A percentile compares a stretch with the other conserved stretches of the same genome.
These are phyloP conservation scores for Hypoxylon lienhwacheense DNA, from an alignment of 495 filamentous ascomycete species.

Conservation along the genomic window DNA sequence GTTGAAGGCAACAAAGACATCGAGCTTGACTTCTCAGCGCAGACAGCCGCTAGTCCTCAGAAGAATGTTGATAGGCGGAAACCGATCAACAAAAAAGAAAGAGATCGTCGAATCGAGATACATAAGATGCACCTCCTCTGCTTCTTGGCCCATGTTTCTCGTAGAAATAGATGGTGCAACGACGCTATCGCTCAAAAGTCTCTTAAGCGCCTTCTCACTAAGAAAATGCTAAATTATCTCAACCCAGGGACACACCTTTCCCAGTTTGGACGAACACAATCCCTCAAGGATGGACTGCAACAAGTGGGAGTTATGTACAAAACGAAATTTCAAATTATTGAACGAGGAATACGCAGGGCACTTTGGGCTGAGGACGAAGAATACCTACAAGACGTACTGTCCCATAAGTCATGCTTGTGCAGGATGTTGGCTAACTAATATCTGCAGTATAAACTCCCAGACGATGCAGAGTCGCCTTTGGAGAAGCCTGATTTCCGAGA, in stretches of 20 bases:
- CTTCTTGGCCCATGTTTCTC: conserved; percentile 70
- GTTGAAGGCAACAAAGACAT: conserved; percentile 60
- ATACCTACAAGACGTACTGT: conserved; percentile 58
- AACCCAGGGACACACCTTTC: conserved; percentile 63
- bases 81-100: conserved; percentile 69
- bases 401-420: conserved; percentile 9
- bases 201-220: conserved; percentile 62
- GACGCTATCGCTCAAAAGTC: conserved; percentile 63
- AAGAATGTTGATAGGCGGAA: conserved; percentile 54
- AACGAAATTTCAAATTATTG: conserved; percentile 66
- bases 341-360: conserved; percentile 67
- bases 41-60: conserved; percentile 40
- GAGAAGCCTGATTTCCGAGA: conserved; percentile 70
- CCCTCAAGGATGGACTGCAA: conserved; percentile 76
- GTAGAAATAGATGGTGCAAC: conserved; percentile 89
- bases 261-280: conserved; percentile 70
- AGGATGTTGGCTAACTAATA: conserved; percentile 28
- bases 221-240: conserved; percentile 62
- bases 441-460: conserved; percentile 53
- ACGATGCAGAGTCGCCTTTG: conserved; percentile 54
- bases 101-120: conserved; percentile 67
- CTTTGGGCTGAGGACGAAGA: conserved; percentile 70
- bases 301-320: conserved; percentile 68
- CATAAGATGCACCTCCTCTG: conserved; percentile 89
- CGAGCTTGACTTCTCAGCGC: conserved; percentile 55